These are phyloP conservation scores for Candida tropicalis DNA, from an alignment of 1,139 yeast species.

Conservation along the genomic window DNA sequence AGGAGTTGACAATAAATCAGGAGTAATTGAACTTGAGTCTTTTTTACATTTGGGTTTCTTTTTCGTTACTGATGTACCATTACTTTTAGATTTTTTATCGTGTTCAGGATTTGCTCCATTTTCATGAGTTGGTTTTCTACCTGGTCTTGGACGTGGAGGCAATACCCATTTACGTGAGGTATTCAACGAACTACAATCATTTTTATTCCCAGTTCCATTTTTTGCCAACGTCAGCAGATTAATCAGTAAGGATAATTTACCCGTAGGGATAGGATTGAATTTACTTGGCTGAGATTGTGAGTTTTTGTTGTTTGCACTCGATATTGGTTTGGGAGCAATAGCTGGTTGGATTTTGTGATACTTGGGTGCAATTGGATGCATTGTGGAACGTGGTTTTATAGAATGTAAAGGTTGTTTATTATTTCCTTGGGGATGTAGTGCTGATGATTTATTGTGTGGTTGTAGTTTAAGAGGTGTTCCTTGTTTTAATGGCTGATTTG, in stretches of 20 bases:
- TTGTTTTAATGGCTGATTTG: conserved; percentile 4
- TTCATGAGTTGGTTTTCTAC: conserved; percentile 45
- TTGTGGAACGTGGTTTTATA: conserved; percentile 6
- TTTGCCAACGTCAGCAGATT: conserved; percentile 11
- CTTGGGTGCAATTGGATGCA: conserved; percentile 21
- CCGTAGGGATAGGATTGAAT: conserved; percentile 18
- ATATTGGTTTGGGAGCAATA: conserved; percentile 41
- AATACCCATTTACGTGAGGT: conserved; percentile 64
- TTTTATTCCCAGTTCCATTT: background rate
- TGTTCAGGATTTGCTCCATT: conserved; percentile 14
- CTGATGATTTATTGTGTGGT: too few species aligned
- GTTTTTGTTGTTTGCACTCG: conserved; percentile 22
- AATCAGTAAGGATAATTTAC: conserved; percentile 17
- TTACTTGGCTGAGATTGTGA: conserved; percentile 7
- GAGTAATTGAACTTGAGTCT: background rate
- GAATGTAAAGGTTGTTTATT: conserved; percentile 7
- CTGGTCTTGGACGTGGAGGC: conserved; percentile 68
- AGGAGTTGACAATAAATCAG: conserved; percentile 1
- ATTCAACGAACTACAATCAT: conserved; percentile 33
- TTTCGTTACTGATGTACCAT: conserved; percentile 8
- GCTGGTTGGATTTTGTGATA: conserved; percentile 47
- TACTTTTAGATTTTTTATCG: conserved; percentile 6
- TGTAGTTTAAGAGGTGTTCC: conserved; percentile 4
- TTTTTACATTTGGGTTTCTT: conserved; percentile 10
- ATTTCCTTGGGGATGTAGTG: conserved; percentile 3